Percentiles rank a stretch among this genome's conserved stretches.
phyloP scores from a whole-genome alignment of 768 basidiomycete genomes.

The Phanerochaete sordida region DNA sequence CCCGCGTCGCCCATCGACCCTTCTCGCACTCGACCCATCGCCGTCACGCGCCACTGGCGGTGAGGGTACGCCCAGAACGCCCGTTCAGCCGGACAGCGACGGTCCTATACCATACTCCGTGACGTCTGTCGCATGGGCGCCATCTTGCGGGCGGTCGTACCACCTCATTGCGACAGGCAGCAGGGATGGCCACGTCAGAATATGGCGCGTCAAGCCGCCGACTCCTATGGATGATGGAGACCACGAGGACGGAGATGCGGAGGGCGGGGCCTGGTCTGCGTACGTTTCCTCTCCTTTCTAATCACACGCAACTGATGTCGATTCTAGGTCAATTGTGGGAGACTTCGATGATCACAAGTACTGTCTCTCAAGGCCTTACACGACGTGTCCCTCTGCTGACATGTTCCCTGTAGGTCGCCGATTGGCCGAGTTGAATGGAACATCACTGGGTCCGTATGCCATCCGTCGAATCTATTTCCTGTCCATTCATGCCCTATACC shows the following conservation, averaged over 20 bases:
- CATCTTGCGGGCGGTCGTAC: slow-evolving; percentile 89
- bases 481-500: neutral
- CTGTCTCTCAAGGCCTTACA: slow-evolving; percentile 26
- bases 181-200: slow-evolving; percentile 83
- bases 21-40: slow-evolving; percentile 57
- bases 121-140: slow-evolving; percentile 89
- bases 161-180: slow-evolving; percentile 91
- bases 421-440: slow-evolving; percentile 94
- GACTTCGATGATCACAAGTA: slow-evolving; percentile 85
- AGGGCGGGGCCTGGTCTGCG: slow-evolving; percentile 65
- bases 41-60: slow-evolving; percentile 23
- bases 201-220: slow-evolving; percentile 80
- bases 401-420: slow-evolving; percentile 46
- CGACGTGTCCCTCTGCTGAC: neutral
- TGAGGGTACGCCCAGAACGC: slow-evolving; percentile 20
- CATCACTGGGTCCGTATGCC: slow-evolving; percentile 62
- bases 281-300: slow-evolving; percentile 24
- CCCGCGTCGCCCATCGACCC: slow-evolving; percentile 60
- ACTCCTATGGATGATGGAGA: slow-evolving; percentile 34
- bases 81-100: slow-evolving; percentile 25
- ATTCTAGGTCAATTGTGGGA: slow-evolving; percentile 47
- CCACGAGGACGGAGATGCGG: slow-evolving; percentile 32
- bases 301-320: neutral
- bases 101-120: slow-evolving; percentile 54
- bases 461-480: neutral